Evolutionary conservation across 305 asterid genomes (phyloP).

Genomic region (Petunia hybrid): DNA sequence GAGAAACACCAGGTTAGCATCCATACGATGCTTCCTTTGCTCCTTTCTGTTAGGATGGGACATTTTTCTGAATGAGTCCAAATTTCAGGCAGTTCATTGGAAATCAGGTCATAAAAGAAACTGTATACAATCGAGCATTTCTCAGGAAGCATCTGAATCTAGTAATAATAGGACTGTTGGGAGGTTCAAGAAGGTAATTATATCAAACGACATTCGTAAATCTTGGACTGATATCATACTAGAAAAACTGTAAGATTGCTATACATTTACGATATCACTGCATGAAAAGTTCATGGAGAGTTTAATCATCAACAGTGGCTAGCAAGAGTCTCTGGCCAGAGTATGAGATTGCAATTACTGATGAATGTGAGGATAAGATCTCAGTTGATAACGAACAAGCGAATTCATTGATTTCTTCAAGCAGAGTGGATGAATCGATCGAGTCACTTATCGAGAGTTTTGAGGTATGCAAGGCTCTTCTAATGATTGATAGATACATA

Average conservation of each 20-base stretch:
- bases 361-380: conserved; percentile 64
- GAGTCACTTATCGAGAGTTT: conserved; percentile 44
- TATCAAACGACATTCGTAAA: neutral
- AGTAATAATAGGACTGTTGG: conserved; percentile 41
- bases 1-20: conserved; percentile 77
- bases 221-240: neutral
- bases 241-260: conserved; percentile 10
- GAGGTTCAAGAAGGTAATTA: conserved; percentile 37
- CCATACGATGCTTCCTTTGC: neutral
- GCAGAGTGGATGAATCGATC: conserved; percentile 57
- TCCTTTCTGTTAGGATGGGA: neutral
- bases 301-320: conserved; percentile 57
- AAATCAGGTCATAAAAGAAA: conserved; percentile 63
- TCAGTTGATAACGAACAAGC: conserved; percentile 46
- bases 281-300: conserved; percentile 12
- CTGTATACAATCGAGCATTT: conserved; percentile 57
- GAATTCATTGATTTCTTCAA: conserved; percentile 54
- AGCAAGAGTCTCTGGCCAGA: conserved; percentile 78
- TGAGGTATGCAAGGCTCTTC: conserved; percentile 42
- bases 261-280: conserved; percentile 27
- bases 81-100: conserved; percentile 85
- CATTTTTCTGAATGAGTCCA: conserved; percentile 5
- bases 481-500: conserved; percentile 21
- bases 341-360: conserved; percentile 75
- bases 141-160: conserved; percentile 52